These are phyloP conservation scores for Pythium scleroteichum DNA, from an alignment of 352 stramenopile species.

Conservation along the genomic window DNA sequence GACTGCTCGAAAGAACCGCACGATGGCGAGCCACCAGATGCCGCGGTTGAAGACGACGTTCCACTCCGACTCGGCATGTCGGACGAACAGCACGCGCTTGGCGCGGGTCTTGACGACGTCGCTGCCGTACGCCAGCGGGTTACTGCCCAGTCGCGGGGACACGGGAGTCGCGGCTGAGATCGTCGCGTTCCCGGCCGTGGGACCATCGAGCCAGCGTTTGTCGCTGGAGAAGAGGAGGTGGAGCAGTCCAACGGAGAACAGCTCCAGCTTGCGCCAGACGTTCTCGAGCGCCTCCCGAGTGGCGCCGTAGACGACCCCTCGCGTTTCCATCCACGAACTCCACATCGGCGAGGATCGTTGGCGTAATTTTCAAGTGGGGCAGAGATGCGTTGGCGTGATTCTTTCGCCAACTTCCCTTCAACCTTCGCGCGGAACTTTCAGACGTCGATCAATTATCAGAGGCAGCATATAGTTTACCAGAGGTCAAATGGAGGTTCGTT, in stretches of 20 bases:
- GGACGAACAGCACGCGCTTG: conserved; percentile 82
- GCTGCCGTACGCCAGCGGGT: conserved; percentile 2
- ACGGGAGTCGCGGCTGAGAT: conserved; percentile 1
- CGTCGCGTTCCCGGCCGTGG: neutral
- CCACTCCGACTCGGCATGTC: conserved; percentile 88
- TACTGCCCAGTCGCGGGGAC: conserved; percentile 2
- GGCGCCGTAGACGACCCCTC: conserved; percentile 10
- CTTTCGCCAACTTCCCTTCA: neutral
- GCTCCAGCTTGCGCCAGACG: conserved; percentile 64
- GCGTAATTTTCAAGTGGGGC: neutral
- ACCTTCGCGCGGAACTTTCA: neutral
- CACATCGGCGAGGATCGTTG: neutral
- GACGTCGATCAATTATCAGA: neutral
- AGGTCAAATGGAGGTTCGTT: no score
- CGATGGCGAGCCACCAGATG: conserved; percentile 40
- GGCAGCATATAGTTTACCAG: neutral
- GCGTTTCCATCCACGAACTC: neutral
- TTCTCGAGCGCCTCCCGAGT: conserved; percentile 42
- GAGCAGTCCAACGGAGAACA: conserved; percentile 57
- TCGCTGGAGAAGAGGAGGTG: conserved; percentile 81
- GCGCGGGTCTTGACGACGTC: conserved; percentile 10
- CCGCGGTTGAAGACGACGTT: conserved; percentile 89
- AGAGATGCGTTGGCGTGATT: neutral
- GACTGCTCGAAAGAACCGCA: conserved; percentile 54
- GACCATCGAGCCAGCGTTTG: conserved; percentile 38